Base-by-base conservation (phyloP, 2,329 filamentous ascomycete species). In the Amauroascus verrucosus region DNA sequence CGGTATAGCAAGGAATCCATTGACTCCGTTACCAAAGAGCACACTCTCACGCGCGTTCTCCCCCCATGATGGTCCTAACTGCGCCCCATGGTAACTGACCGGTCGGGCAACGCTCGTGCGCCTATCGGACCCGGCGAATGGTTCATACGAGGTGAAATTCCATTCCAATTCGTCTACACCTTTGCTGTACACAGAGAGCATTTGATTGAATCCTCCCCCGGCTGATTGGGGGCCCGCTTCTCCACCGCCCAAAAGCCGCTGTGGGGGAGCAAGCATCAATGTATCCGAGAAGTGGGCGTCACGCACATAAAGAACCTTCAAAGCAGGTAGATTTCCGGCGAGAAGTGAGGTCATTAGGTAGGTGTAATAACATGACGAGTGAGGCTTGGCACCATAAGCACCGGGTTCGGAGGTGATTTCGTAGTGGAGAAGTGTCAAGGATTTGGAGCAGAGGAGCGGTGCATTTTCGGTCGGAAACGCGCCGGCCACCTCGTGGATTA, bases 311-410 rank as follows among this genome's bases (percentile, higher is more conserved):
- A 97, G 78, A 20, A 83, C 80, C 33, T 77, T 77, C 7, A 97
- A 76, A 33, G 78, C 79, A 1, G 89, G 88, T 6, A 97, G 77
- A 6, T 81, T 79, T 57, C 84, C 85, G 14, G 82, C 79, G 56
- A 93, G 80, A 30, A 97, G 79, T 0, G 88, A 95, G n/a, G 80
- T 80, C 24, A 88, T 83, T 18, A 97, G 80, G 68, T 95, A 95
- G 56, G 81, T 80, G 69, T 96, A 95, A 72, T 95, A 94, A 16
- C 77, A 78, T 22, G 73, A 70, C 6, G 75, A 71, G 1, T 77
- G 74, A 0, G 74, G 70, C 48, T 76, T 73, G 48, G 78, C 66
- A 9, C 72, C 69, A 56, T 81, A 85, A 9, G 82, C 76, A 20
- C 81, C 79, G 0, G 79, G 72, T 3, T 62, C 55, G 6, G 67